Conservation (phyloP, 1,284 basidiomycete species). For the Apiotrichum mycotoxinovorans region DNA sequence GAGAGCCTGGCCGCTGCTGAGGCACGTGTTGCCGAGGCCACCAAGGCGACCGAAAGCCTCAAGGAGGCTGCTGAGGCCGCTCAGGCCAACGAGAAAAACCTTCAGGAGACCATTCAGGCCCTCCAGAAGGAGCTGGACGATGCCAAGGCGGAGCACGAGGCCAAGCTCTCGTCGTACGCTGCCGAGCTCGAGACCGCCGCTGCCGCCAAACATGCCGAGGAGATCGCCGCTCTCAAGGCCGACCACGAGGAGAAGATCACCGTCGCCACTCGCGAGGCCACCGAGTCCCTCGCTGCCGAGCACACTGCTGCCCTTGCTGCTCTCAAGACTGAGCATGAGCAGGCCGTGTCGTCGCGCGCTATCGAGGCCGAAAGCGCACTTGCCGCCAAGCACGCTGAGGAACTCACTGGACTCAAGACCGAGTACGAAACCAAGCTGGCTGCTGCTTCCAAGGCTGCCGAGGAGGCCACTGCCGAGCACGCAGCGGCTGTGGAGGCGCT, state of each 20-base stretch:
- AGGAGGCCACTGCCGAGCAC: constrained; percentile 5
- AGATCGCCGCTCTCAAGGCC: constrained; percentile 5
- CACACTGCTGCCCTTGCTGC: background rate
- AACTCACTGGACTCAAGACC: constrained; percentile 26
- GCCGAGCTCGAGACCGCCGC: background rate
- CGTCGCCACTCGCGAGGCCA: background rate
- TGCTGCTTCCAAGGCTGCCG: background rate
- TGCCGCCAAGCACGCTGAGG: constrained; percentile 22
- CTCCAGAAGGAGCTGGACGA: constrained; percentile 14
- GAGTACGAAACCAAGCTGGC: constrained; percentile 16
- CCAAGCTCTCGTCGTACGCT: background rate
- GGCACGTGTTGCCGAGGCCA: background rate
- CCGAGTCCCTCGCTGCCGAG: background rate
- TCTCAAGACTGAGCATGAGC: constrained; percentile 16
- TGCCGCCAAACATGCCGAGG: background rate
- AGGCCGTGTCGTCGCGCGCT: background rate
- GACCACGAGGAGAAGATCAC: constrained; percentile 4
- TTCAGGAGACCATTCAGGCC: constrained; percentile 17
- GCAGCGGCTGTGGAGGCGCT: constrained; percentile 18
- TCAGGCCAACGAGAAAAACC: constrained; percentile 16
- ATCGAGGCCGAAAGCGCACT: constrained; percentile 15
- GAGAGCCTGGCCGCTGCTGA: background rate
- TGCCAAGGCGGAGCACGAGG: constrained; percentile 8
- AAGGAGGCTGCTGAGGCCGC: constrained; percentile 8
- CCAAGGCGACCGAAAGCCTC: background rate